Conservation (phyloP, 192 early-diverging fungal species). For the Coemansia sp. region DNA sequence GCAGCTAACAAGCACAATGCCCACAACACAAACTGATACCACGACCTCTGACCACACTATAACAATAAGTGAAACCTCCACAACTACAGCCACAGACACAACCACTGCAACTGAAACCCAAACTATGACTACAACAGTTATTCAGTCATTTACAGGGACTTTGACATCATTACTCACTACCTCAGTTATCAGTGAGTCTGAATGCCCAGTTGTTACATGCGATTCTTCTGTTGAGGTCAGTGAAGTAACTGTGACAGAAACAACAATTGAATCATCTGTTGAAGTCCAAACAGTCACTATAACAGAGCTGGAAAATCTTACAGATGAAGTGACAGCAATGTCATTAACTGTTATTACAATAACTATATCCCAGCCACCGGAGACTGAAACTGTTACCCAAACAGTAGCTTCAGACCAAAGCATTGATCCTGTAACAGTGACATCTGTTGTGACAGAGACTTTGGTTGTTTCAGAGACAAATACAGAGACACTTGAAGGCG, state of each 20-base stretch:
- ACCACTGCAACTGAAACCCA: background rate
- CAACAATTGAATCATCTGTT: background rate
- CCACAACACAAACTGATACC: background rate
- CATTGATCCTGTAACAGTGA: background rate
- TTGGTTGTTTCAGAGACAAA: background rate
- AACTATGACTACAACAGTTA: background rate
- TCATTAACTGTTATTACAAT: background rate
- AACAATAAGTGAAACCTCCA: conserved; percentile 6
- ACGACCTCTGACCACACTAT: background rate
- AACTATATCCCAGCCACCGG: background rate
- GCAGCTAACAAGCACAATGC: background rate
- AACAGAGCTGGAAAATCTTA: background rate
- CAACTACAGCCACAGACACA: background rate
- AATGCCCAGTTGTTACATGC: background rate
- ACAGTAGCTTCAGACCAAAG: background rate
- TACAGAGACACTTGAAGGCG: background rate
- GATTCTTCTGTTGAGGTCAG: background rate
- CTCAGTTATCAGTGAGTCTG: background rate
- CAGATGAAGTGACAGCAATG: background rate
- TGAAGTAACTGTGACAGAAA: background rate
- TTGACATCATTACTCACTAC: background rate
- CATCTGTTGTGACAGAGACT: background rate
- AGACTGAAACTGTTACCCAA: background rate
- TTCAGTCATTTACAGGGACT: background rate
- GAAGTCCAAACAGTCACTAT: background rate